Evolutionary conservation across 1,139 yeast species (phyloP).

Genomic region (Nakaseomyces bracarensis): DNA sequence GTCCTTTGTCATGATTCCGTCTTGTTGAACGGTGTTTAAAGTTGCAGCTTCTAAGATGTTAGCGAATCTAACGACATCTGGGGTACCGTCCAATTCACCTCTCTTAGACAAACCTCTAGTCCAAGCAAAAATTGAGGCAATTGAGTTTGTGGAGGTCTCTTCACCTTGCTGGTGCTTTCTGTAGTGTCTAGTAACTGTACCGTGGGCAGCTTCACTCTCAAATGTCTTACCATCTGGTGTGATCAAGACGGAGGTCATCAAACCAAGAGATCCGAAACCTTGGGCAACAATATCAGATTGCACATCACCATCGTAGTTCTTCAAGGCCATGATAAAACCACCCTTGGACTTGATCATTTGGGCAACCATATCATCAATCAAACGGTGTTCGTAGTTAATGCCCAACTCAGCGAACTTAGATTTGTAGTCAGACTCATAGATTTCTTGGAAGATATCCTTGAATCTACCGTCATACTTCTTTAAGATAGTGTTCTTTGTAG

Average conservation of each 20-base stretch:
- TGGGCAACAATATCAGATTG: conserved; percentile 81
- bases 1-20: conserved; percentile 76
- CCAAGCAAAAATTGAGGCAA: conserved; percentile 83
- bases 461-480: conserved; percentile 77
- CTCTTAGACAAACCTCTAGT: conserved; percentile 76
- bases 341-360: conserved; percentile 82
- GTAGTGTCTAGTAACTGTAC: conserved; percentile 79
- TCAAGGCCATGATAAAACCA: conserved; percentile 75
- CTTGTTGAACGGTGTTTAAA: conserved; percentile 61
- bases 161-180: conserved; percentile 80
- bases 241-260: conserved; percentile 76
- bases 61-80: conserved; percentile 63
- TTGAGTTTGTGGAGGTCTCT: conserved; percentile 77
- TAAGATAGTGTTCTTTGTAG: conserved; percentile 74
- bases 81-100: conserved; percentile 66
- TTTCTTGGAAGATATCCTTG: conserved; percentile 66
- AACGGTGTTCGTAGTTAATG: conserved; percentile 75
- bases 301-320: conserved; percentile 82
- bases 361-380: conserved; percentile 83
- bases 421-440: conserved; percentile 54
- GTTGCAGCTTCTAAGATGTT: conserved; percentile 59
- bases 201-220: conserved; percentile 82
- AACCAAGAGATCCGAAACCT: conserved; percentile 76
- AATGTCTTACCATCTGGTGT: conserved; percentile 83
- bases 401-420: conserved; percentile 51